These are phyloP conservation scores for Calonectria honghensis DNA, from an alignment of 2,329 filamentous ascomycete genomes.

Conservation along the genomic window DNA sequence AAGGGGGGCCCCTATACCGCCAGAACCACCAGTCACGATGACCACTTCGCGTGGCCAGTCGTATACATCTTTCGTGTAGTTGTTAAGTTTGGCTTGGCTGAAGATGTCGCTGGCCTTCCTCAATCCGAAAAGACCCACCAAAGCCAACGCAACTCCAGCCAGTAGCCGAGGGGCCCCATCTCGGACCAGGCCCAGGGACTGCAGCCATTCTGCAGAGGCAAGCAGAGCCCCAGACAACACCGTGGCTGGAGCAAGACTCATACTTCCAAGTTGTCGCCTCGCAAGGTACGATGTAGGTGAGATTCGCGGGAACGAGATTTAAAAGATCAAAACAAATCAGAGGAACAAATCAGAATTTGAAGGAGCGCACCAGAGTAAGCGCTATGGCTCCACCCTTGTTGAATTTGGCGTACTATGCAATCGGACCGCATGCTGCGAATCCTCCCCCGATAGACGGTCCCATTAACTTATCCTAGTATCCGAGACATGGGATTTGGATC, in stretches of 20 bases:
- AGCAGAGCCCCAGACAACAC: background rate
- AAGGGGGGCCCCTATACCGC: background rate
- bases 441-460: background rate
- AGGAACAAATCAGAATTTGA: background rate
- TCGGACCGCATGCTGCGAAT: background rate
- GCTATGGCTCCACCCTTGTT: background rate
- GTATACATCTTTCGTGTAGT: background rate
- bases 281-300: background rate
- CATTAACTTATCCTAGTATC: background rate
- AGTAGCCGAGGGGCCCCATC: background rate
- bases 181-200: background rate
- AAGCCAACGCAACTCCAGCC: background rate
- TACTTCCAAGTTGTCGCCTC: background rate
- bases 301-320: background rate
- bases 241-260: background rate
- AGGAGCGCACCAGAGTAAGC: background rate
- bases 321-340: background rate
- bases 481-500: background rate
- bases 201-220: background rate
- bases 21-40: slow-evolving; percentile 13
- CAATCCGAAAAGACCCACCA: background rate
- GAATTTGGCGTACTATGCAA: background rate
- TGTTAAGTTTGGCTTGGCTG: slow-evolving; percentile 21
- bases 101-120: background rate
- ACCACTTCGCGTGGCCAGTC: slow-evolving; percentile 13